phyloP scores from a whole-genome alignment of 805 yeast species.

The Cyberlindnera euphorbiae region DNA sequence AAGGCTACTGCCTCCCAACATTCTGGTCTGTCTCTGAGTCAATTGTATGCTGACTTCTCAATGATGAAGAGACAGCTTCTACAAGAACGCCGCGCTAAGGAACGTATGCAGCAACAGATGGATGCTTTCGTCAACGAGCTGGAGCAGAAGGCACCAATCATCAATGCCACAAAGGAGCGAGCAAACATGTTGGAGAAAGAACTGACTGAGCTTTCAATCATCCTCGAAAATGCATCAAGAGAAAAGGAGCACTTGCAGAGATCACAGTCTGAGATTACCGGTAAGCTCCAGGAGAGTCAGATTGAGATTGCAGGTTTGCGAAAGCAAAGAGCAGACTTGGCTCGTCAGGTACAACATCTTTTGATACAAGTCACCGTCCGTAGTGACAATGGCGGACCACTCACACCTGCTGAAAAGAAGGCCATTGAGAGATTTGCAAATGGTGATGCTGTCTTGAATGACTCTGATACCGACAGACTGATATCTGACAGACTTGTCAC shows the following conservation, averaged over 20 bases:
- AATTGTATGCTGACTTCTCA: conserved; percentile 60
- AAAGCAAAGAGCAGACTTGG: conserved; percentile 64
- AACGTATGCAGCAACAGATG: conserved; percentile 63
- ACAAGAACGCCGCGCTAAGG: conserved; percentile 67
- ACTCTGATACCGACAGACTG: conserved; percentile 64
- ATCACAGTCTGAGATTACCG: conserved; percentile 19
- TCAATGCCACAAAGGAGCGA: conserved; percentile 60
- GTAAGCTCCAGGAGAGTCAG: conserved; percentile 30
- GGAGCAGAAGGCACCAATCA: conserved; percentile 72
- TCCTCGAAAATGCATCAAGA: conserved; percentile 48
- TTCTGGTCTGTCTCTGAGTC: conserved; percentile 56
- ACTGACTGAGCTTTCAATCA: conserved; percentile 46
- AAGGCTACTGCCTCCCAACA: conserved; percentile 44
- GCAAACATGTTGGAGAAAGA: conserved; percentile 53
- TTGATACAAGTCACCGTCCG: conserved; percentile 61
- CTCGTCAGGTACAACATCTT: conserved; percentile 75
- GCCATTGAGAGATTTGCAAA: conserved; percentile 49
- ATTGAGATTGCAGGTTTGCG: conserved; percentile 37
- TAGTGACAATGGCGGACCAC: conserved; percentile 51
- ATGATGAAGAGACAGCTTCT: conserved; percentile 60
- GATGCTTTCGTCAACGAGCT: conserved; percentile 69
- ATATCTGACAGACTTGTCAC: conserved; percentile 71
- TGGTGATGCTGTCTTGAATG: conserved; percentile 30
- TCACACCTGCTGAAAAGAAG: conserved; percentile 60
- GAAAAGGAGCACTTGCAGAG: conserved; percentile 40